phyloP scores from a whole-genome alignment of 2,329 filamentous ascomycete genomes.

The Lecanicillium sp. region DNA sequence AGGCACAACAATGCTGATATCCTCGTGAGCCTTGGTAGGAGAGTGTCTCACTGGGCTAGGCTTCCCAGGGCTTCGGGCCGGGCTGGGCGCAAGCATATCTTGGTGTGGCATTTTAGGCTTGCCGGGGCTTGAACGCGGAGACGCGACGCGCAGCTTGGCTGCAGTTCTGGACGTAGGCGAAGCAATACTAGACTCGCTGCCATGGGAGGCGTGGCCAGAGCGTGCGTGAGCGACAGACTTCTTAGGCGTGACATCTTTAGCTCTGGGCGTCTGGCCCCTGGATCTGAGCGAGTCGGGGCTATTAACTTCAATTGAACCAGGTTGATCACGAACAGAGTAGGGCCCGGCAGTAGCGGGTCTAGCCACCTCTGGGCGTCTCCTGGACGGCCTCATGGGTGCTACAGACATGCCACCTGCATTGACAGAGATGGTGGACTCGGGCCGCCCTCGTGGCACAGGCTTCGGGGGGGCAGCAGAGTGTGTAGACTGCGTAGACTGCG shows the following conservation, averaged over 20 bases:
- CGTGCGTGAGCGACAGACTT: constrained; percentile 40
- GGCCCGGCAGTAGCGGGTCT: constrained; percentile 60
- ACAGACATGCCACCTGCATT: constrained; percentile 55
- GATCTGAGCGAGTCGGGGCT: constrained; percentile 43
- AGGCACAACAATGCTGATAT: constrained; percentile 48
- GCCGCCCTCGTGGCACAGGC: constrained; percentile 34
- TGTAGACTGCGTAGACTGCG: constrained; percentile 18
- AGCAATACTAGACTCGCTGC: constrained; percentile 44
- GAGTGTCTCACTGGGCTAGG: constrained; percentile 28
- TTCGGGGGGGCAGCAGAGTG: constrained; percentile 23
- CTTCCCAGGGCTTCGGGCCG: constrained; percentile 39
- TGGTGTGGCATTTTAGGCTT: constrained; percentile 11
- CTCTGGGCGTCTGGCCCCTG: constrained; percentile 44
- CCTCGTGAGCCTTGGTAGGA: constrained; percentile 45
- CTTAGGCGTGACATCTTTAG: constrained; percentile 47
- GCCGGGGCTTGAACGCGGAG: constrained; percentile 14
- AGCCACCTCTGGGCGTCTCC: constrained; percentile 51
- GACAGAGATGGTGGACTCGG: constrained; percentile 38
- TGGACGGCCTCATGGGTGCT: constrained; percentile 56
- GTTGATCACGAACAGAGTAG: constrained; percentile 54
- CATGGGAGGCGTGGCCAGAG: constrained; percentile 42
- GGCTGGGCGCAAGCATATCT: constrained; percentile 22
- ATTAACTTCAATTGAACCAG: constrained; percentile 24
- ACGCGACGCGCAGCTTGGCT: constrained; percentile 2
- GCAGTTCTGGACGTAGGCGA: constrained; percentile 35